Base-by-base conservation (phyloP, 2,329 filamentous ascomycete species). In the Elsinoe necatrix region DNA sequence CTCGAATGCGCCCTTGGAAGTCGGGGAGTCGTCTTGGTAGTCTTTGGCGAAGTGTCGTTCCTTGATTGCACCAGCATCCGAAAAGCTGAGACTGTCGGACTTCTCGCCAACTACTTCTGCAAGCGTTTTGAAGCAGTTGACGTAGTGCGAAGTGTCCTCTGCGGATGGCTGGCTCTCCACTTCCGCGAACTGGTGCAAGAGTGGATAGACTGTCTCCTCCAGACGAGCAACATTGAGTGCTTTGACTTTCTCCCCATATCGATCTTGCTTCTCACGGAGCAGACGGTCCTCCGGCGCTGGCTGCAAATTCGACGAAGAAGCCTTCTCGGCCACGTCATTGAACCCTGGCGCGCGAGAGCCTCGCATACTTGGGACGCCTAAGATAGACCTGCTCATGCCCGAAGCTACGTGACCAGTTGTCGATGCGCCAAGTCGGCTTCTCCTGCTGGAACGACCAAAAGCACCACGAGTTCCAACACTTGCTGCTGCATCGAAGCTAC, bases 41-140 rank as follows among this genome's bases (percentile, higher is more conserved):
- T 84, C 82, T 54, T 76, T 73, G 4, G 85, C 82, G 70, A 86
- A 96, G 63, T 87, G 81, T 51, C 92, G 84, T 68, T 93, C 87
- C 68, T 77, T 83, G 39, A 88, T 78, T 14, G 83, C 84, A 16
- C 79, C 78, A n/a, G 81, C 76, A 65, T 84, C 80, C 48, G 82
- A 75, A 48, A 77, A 72, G 29, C 75, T 80, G 55, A 82, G 77
- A 11, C 80, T 77, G 1, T 80, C 80, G 1, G 80, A 73, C 56
- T 83, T 77, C 72, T 96, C 92, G 43, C 81, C 82, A 2, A 87
- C 85, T 61, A 96, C 89, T 58, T 85, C 80, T 63, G 87, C 83
- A 60, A 95, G 78, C 34, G 90, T 89, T 60, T 83, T 80, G 68
- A 95, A 96, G 1, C 91, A 87, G 67, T 93, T 87, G 41, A 86